Base-by-base conservation (phyloP, 2,329 filamentous ascomycete species). In the Sclerotinia minor region DNA sequence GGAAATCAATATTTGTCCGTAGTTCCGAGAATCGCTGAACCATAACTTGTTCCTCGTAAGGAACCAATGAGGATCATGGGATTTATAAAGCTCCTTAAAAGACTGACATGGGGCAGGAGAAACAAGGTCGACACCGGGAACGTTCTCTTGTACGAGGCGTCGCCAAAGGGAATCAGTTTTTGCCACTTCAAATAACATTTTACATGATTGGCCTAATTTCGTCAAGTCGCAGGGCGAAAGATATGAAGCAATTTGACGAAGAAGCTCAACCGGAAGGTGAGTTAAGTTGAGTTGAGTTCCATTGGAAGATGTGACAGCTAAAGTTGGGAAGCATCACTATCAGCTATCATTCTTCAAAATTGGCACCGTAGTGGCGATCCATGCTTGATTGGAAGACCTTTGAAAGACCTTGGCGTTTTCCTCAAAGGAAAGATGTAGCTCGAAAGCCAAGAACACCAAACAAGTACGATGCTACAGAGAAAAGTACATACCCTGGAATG, bases 1-100 rank as follows among this genome's bases (percentile, higher is more conserved):
- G 6, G 65, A 35, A 21, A 61, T 61, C 7, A 50, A 24, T 5
- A 61, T n/a, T n/a, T 50, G 44, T 11, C 59, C 59, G 59, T 50
- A 61, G 24, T 89, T 59, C 92, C 83, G 41, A 88, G 84, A 2
- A 82, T 97, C 92, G 69, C 87, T 86, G 75, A 97, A 94, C 94
- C 94, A 97, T 71, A 97, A 82, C 78, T 91, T 94, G 76, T 91
- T 83, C 64, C 85, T 87, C 0, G 91, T 83, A 1, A 97, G 82
- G 75, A 96, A 97, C 94, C 94, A 97, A 73, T 89, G 87, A 0
- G 90, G 89, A 71, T 95, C 85, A 76, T 95, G 91, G 26, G 88
- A 83, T 53, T 84, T 80, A 77, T 91, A 97, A 2, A 97, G 84
- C 35, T 90, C 84, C 68, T 86, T 86, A 78, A 89, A 97, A 32